phyloP scores from a whole-genome alignment of 2,329 filamentous ascomycete species.

The Magnaporthiopsis incrustans region DNA sequence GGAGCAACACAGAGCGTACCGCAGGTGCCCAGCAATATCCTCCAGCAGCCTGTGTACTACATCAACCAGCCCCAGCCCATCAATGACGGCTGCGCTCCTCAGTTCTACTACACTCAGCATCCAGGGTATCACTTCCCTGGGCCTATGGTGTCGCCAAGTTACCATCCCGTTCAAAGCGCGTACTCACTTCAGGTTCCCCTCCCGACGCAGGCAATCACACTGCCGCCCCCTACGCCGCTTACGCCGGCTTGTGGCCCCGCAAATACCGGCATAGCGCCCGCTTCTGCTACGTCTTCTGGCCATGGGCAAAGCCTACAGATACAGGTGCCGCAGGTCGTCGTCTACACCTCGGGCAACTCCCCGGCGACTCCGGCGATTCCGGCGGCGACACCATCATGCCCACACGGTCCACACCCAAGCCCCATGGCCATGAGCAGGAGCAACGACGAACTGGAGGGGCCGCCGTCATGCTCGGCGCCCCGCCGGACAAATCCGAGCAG shows the following conservation, averaged over 20 bases:
- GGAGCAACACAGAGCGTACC: not conserved
- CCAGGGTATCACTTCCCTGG: not conserved
- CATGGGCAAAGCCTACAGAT: not conserved
- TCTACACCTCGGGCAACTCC: conserved; percentile 5
- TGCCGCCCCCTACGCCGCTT: not conserved
- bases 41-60: not conserved
- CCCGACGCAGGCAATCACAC: not conserved
- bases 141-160: not conserved
- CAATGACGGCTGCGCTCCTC: no score
- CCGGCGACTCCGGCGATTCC: not conserved
- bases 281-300: not conserved
- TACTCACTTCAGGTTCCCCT: not conserved
- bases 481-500: not conserved
- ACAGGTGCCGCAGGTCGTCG: conserved; percentile 3
- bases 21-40: not conserved
- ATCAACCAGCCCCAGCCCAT: not conserved
- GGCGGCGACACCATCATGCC: not conserved
- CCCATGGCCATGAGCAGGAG: not conserved
- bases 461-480: not conserved
- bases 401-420: not conserved
- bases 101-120: not conserved
- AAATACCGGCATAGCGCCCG: not conserved
- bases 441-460: not conserved
- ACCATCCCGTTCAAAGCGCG: not conserved
- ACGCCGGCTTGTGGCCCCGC: not conserved